These are phyloP conservation scores for Collybia sordida DNA, from an alignment of 768 basidiomycete species.

Conservation along the genomic window DNA sequence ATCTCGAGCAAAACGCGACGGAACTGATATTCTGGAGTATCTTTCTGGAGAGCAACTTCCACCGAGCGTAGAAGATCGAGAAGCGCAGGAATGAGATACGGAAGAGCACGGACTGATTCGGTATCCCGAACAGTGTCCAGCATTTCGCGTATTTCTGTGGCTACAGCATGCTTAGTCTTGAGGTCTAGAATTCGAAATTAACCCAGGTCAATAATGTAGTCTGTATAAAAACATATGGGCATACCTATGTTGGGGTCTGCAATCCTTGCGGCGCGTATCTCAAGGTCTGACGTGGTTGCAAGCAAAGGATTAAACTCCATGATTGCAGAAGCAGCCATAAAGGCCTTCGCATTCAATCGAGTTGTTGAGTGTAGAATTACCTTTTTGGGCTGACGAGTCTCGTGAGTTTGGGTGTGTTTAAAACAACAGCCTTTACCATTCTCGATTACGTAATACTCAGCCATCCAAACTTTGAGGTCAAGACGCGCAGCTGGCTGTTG, in stretches of 20 bases:
- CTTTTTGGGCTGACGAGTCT: conserved; percentile 18
- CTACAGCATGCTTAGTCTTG: conserved; percentile 66
- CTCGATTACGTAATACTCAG: too few species aligned
- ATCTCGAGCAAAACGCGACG: conserved; percentile 88
- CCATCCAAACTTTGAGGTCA: too few species aligned
- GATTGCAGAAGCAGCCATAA: conserved; percentile 31
- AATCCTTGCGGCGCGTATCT: conserved; percentile 68
- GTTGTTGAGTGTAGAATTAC: conserved; percentile 11
- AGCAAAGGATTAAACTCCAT: conserved; percentile 34
- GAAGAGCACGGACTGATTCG: conserved; percentile 68
- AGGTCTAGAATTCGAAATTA: conserved; percentile 47
- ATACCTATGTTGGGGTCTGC: conserved; percentile 74
- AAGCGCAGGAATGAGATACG: conserved; percentile 71
- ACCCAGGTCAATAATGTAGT: conserved; percentile 6
- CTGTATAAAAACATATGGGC: conserved; percentile 10
- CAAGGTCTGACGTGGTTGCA: conserved; percentile 55
- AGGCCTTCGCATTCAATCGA: background rate
- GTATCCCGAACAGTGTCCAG: conserved; percentile 77
- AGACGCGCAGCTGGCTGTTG: too few species aligned
- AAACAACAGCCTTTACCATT: too few species aligned
- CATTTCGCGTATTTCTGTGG: conserved; percentile 78
- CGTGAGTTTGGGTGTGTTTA: too few species aligned
- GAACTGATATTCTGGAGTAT: conserved; percentile 73
- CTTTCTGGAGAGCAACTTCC: conserved; percentile 65
- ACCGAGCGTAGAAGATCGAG: conserved; percentile 71